Percentiles rank a stretch among this genome's conserved stretches.
These are phyloP conservation scores for Brachypodium distachyon DNA, from an alignment of 202 grass and related monocot species.

Conservation along the genomic window DNA sequence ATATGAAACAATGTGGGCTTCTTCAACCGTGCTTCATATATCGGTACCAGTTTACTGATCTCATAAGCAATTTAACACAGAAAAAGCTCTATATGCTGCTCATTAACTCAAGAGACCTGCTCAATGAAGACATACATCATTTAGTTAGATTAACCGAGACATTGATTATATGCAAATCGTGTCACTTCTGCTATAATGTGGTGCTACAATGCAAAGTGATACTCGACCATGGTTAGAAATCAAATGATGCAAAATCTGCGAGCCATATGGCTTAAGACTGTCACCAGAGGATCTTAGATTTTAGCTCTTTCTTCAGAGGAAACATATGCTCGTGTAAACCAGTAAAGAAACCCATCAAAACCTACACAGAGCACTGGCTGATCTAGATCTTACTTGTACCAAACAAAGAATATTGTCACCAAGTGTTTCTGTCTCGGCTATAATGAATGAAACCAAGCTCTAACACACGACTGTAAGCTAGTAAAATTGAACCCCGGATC, in stretches of 20 bases:
- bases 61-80: not conserved
- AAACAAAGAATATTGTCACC: too few relatives aligned
- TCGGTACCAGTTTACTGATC: conserved; percentile 10
- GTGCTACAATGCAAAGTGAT: not conserved
- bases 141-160: not conserved
- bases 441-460: too few relatives aligned
- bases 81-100: not conserved
- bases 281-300: not conserved
- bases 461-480: not conserved
- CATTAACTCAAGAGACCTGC: conserved; percentile 14
- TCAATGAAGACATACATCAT: not conserved
- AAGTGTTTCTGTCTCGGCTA: too few relatives aligned
- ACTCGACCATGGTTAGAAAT: not conserved
- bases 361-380: not conserved
- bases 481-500: not conserved
- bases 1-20: not conserved
- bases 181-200: not conserved
- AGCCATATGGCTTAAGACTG: not conserved
- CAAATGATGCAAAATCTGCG: not conserved
- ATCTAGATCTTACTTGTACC: not conserved
- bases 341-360: not conserved
- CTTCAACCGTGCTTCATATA: conserved; percentile 1
- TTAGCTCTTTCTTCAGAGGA: not conserved
- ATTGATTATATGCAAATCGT: not conserved
- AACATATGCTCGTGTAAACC: not conserved